Base-by-base conservation (phyloP, 2,329 filamentous ascomycete species). In the Fusarium zealandicum region DNA sequence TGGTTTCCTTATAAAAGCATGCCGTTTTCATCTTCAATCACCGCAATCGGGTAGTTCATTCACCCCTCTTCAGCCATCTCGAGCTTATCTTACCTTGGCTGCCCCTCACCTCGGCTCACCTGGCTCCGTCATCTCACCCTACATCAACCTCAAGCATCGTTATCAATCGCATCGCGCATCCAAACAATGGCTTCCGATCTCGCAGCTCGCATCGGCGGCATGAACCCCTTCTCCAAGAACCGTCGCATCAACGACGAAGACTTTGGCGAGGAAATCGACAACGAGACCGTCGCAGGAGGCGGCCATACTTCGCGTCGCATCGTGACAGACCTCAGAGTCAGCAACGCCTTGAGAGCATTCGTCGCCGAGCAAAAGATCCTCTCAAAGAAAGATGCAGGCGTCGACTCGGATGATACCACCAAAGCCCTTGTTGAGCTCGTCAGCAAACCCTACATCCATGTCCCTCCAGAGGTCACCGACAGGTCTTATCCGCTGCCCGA, bases 401-500 rank as follows among this genome's bases (percentile, higher is more conserved):
- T 82, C 14, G 76, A 81, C 36, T 65, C 66, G 17, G 59, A 71
- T 1, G 66, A 76, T n/a, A 72, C 75, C 6, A 77, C 79, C 2
- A 64, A 67, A 2, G 78, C 77, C 1, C 70, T 89, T 18, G 72
- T 75, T 17, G 72, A 75, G 2, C 72, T 89, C 13, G 75, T 89
- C 6, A 76, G 81, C 55, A 81, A 78, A 60, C 79, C 82, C 27
- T 83, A 88, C 70, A 80, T 86, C 63, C 67, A 76, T 31, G 82
- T 88, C 1, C 86, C 86, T 0, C 55, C 70, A 2, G 72, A 79
- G 46, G 70, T 87, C 11, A 79, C 80, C 8, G 83, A 88, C 65
- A 76, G 83, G 51, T 82, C 80, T 10, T 77, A 84, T 59, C 82
- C 86, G 1, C 73, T 90, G 17, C 82, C 86, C 2, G 85, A 89